phyloP scores from a whole-genome alignment of 1,284 basidiomycete genomes.

The Anthracocystis walkeri region DNA sequence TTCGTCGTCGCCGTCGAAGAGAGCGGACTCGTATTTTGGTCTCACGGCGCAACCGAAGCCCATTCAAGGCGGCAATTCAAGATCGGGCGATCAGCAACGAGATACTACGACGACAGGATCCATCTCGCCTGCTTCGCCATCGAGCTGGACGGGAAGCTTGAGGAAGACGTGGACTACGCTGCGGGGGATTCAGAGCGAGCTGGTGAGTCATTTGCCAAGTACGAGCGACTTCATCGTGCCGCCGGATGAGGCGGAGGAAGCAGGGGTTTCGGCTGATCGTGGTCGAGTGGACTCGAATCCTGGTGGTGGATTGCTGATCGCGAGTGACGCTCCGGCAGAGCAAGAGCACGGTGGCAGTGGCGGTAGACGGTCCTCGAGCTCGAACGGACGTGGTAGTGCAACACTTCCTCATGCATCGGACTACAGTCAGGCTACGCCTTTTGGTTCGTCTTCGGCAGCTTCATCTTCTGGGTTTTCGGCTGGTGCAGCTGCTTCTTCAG shows the following conservation, averaged over 20 bases:
- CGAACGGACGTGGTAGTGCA: slow-evolving; percentile 11
- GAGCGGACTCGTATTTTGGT: slow-evolving; percentile 43
- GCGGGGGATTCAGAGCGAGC: slow-evolving; percentile 44
- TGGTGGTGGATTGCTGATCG: slow-evolving; percentile 42
- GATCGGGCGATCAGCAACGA: slow-evolving; percentile 6
- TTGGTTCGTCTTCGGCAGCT: slow-evolving; percentile 16
- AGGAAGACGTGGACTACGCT: slow-evolving; percentile 56
- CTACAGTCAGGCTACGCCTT: slow-evolving; percentile 45
- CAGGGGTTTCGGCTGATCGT: not conserved
- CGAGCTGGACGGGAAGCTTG: slow-evolving; percentile 55
- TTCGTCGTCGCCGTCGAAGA: slow-evolving; percentile 9
- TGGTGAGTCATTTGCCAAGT: slow-evolving; percentile 51
- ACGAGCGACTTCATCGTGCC: slow-evolving; percentile 56
- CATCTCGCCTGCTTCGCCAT: slow-evolving; percentile 27
- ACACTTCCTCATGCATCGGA: slow-evolving; percentile 41
- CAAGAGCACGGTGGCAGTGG: not conserved
- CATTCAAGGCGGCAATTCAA: slow-evolving; percentile 10
- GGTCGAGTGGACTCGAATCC: slow-evolving; percentile 22
- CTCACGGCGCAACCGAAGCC: slow-evolving; percentile 31
- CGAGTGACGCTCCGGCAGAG: slow-evolving; percentile 15
- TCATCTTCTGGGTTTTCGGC: slow-evolving; percentile 28
- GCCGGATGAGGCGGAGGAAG: slow-evolving; percentile 30
- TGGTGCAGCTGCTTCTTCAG: slow-evolving; percentile 28
- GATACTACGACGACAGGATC: slow-evolving; percentile 7
- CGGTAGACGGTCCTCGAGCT: slow-evolving; percentile 7